These are phyloP conservation scores for Pichia sp. DNA, from an alignment of 1,139 yeast genomes.

Conservation along the genomic window DNA sequence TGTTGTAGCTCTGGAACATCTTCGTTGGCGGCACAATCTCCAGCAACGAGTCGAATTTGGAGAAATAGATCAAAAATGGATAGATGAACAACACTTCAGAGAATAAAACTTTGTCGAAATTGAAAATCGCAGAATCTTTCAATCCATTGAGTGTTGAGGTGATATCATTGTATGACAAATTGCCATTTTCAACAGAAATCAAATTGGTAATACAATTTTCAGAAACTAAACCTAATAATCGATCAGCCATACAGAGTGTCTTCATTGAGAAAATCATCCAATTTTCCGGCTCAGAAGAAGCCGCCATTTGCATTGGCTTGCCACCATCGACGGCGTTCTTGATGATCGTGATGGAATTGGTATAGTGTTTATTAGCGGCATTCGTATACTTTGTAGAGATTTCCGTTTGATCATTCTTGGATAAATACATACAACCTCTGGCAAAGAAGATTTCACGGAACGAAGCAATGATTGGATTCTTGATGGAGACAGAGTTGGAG, in stretches of 20 bases:
- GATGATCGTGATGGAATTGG: slow-evolving; percentile 21
- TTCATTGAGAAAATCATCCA: slow-evolving; percentile 41
- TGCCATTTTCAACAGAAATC: slow-evolving; percentile 1
- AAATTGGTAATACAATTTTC: slow-evolving; percentile 17
- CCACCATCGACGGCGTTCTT: not conserved
- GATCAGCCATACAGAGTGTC: slow-evolving; percentile 36
- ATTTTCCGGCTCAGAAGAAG: slow-evolving; percentile 28
- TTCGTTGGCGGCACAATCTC: slow-evolving; percentile 38
- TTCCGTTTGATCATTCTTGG: slow-evolving; percentile 25
- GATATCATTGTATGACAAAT: slow-evolving; percentile 2
- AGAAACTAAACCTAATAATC: slow-evolving; percentile 33
- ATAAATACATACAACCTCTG: slow-evolving; percentile 39
- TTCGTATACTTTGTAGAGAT: slow-evolving; percentile 15
- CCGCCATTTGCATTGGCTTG: too few relatives aligned
- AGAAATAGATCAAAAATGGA: slow-evolving; percentile 33
- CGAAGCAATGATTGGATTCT: slow-evolving; percentile 27
- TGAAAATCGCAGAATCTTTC: not conserved
- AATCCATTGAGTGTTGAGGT: slow-evolving; percentile 1
- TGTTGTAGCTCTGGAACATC: slow-evolving; percentile 34
- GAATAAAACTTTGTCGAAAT: slow-evolving; percentile 24
- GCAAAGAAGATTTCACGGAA: slow-evolving; percentile 37
- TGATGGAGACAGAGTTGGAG: slow-evolving; percentile 4
- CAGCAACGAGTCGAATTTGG: slow-evolving; percentile 28
- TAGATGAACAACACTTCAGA: slow-evolving; percentile 41
- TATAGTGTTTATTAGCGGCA: slow-evolving; percentile 31